Evolutionary conservation across 805 yeast genomes (phyloP).

Genomic region (Lachancea lanzarotensis): DNA sequence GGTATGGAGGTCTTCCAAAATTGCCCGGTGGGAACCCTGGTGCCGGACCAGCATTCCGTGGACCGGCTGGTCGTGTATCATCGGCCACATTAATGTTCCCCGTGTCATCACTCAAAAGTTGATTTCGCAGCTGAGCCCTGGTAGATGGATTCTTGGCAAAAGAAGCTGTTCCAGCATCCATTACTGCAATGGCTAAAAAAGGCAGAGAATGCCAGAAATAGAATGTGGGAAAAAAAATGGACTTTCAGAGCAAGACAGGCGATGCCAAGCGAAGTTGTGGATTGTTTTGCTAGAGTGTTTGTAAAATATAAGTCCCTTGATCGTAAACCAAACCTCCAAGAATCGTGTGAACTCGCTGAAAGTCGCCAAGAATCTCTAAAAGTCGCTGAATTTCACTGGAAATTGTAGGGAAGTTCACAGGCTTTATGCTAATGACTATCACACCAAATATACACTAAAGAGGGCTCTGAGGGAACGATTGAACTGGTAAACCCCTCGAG

Average conservation of each 20-base stretch:
- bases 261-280: too few species aligned
- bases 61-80: conserved; percentile 32
- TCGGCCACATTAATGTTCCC: conserved; percentile 42
- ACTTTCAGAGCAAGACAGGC: neutral
- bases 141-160: conserved; percentile 12
- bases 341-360: neutral
- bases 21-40: neutral
- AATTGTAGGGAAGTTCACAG: neutral
- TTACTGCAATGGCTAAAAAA: conserved; percentile 2
- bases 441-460: too few species aligned
- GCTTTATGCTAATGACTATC: too few species aligned
- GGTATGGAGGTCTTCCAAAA: neutral
- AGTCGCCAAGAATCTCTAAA: neutral
- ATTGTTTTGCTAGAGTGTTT: too few species aligned
- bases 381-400: neutral
- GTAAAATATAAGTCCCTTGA: too few species aligned
- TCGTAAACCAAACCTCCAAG: neutral
- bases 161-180: conserved; percentile 34
- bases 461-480: too few species aligned
- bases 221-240: neutral
- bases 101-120: conserved; percentile 34
- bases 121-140: conserved; percentile 28
- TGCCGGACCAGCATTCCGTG: neutral
- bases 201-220: too few species aligned
- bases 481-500: too few species aligned